Conservation (phyloP, 2,329 filamentous ascomycete genomes). For the Colletotrichum chrysophilum region DNA sequence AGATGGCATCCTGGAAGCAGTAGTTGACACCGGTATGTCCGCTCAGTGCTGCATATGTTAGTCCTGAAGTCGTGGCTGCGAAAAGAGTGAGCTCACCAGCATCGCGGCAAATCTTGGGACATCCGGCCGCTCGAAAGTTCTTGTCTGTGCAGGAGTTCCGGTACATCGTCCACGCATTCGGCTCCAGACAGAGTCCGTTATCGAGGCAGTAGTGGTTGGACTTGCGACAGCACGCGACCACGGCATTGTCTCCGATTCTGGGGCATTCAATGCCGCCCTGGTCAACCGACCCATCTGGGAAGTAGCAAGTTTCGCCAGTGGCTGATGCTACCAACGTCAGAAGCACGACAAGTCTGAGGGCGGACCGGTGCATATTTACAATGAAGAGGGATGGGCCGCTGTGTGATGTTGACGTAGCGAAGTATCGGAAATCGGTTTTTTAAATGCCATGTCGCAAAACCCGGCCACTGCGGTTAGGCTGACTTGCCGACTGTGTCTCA, state of each 20-base stretch:
- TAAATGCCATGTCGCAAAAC: not conserved
- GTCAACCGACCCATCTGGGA: not conserved
- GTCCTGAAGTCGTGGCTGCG: too few species aligned
- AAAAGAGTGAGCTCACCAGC: too few species aligned
- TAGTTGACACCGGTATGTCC: not conserved
- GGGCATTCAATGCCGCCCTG: not conserved
- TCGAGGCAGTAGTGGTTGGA: not conserved
- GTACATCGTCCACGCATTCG: not conserved
- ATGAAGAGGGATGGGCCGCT: not conserved
- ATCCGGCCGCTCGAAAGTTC: not conserved
- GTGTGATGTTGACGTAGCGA: not conserved
- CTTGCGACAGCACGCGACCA: not conserved
- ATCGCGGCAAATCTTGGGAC: not conserved
- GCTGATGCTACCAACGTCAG: not conserved
- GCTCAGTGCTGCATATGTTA: not conserved
- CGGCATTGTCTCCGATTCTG: not conserved
- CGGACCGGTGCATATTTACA: not conserved
- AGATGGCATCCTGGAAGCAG: not conserved
- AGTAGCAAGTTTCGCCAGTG: not conserved
- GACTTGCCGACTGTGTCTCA: not conserved
- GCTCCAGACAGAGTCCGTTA: not conserved
- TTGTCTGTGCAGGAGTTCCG: not conserved
- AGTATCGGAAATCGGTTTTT: not conserved
- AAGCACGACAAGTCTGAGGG: not conserved
- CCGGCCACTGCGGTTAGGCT: not conserved